Evolutionary conservation across 2,329 filamentous ascomycete species (phyloP).

Genomic region (Emmonsiellopsis sp.): DNA sequence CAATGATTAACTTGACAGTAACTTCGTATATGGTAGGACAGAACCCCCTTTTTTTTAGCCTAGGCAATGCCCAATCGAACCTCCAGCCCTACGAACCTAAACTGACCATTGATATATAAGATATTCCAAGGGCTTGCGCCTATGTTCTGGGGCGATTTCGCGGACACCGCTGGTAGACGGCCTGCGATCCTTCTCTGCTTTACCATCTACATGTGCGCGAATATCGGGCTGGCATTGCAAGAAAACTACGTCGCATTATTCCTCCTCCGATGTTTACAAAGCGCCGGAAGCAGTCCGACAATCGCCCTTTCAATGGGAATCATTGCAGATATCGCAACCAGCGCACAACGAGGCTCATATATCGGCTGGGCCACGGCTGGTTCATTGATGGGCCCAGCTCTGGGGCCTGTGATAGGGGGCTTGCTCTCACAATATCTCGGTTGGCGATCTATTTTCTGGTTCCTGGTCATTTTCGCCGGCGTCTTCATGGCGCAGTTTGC

Average conservation of each 20-base stretch:
- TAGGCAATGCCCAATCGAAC: background rate
- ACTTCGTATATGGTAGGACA: constrained; percentile 38
- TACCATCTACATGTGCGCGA: constrained; percentile 47
- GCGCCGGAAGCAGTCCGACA: constrained; percentile 56
- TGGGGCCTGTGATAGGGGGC: constrained; percentile 56
- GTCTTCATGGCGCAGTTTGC: constrained; percentile 46
- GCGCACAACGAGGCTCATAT: constrained; percentile 61
- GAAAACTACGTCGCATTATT: constrained; percentile 49
- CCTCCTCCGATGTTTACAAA: constrained; percentile 54
- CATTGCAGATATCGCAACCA: constrained; percentile 61
- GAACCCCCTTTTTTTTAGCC: background rate
- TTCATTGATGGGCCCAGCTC: constrained; percentile 39
- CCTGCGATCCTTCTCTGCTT: constrained; percentile 53
- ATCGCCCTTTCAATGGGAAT: constrained; percentile 63
- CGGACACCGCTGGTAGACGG: constrained; percentile 51
- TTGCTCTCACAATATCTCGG: constrained; percentile 53
- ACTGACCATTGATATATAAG: constrained; percentile 24
- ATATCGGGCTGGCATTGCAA: constrained; percentile 52
- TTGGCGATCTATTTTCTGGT: constrained; percentile 64
- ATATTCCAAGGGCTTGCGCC: constrained; percentile 55
- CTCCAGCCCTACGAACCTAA: constrained; percentile 2
- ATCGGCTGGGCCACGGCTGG: constrained; percentile 58
- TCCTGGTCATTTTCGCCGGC: constrained; percentile 45
- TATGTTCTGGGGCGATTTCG: constrained; percentile 52
- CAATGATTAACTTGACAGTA: constrained; percentile 41